phyloP scores from a whole-genome alignment of 73 alveolate genomes.

The Blepharisma japonicum region DNA sequence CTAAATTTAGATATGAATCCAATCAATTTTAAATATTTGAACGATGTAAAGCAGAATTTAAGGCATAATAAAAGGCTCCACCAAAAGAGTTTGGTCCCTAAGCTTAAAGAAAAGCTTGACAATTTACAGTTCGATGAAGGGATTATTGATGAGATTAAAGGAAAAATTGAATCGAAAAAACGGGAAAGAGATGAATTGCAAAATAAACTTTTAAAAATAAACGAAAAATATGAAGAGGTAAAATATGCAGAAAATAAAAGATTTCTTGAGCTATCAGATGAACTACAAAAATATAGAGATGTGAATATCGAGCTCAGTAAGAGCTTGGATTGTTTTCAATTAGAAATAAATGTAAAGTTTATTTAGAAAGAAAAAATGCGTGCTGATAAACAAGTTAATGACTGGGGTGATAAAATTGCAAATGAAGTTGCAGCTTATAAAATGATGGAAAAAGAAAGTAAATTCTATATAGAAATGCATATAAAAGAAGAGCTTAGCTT shows the following conservation, averaged over 20 bases:
- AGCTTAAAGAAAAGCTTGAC: background rate
- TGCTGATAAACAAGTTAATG: background rate
- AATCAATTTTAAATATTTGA: background rate
- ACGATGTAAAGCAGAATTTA: conserved; percentile 5
- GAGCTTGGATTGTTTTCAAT: too few species aligned
- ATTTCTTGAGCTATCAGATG: too few species aligned
- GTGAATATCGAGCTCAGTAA: too few species aligned
- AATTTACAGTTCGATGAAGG: background rate
- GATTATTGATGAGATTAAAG: background rate
- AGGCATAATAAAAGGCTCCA: conserved; percentile 12
- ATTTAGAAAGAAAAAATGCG: background rate
- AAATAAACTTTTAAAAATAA: conserved; percentile 1
- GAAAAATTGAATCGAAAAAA: background rate
- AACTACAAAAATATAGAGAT: too few species aligned
- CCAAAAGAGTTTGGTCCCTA: conserved; percentile 27
- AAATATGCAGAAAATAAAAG: background rate
- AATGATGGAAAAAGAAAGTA: background rate
- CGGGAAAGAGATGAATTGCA: background rate
- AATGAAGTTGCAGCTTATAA: background rate
- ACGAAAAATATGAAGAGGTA: conserved; percentile 9
- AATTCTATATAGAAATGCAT: background rate
- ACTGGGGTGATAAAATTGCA: background rate
- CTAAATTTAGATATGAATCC: conserved; percentile 5
- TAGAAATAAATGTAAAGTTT: background rate
- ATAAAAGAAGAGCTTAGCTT: background rate